A percentile compares a stretch with the other conserved stretches of the same genome.
These are phyloP conservation scores for Trichoderma afroharzianum DNA, from an alignment of 2,329 filamentous ascomycete species.

Conservation along the genomic window DNA sequence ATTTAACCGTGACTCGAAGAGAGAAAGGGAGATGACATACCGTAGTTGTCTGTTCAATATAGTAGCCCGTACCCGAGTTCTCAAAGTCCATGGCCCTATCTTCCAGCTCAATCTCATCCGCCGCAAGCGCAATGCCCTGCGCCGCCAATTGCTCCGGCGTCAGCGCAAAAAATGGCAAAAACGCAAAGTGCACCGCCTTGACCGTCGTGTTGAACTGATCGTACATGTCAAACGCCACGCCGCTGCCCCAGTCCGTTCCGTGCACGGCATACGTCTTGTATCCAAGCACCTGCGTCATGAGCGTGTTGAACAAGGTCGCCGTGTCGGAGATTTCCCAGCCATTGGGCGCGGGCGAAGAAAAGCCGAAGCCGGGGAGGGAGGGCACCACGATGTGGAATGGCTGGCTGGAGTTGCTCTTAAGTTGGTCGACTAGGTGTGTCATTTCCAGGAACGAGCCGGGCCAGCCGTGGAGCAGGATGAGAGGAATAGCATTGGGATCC, in stretches of 20 bases:
- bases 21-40: background rate
- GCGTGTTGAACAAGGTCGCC: slow-evolving; percentile 34
- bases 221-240: slow-evolving; percentile 19
- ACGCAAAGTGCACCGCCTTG: slow-evolving; percentile 18
- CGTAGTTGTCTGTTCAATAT: slow-evolving; percentile 11
- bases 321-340: slow-evolving; percentile 36
- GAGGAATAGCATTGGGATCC: slow-evolving; percentile 8
- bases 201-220: slow-evolving; percentile 18
- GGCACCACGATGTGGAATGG: slow-evolving; percentile 26
- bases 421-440: slow-evolving; percentile 23
- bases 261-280: slow-evolving; percentile 29
- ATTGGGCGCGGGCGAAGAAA: slow-evolving; percentile 30
- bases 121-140: slow-evolving; percentile 7
- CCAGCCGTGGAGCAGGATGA: slow-evolving; percentile 19
- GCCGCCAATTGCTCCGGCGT: slow-evolving; percentile 11
- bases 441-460: slow-evolving; percentile 42
- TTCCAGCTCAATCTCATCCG: slow-evolving; percentile 11
- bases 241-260: slow-evolving; percentile 22
- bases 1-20: background rate
- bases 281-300: slow-evolving; percentile 37
- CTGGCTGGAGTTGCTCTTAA: background rate
- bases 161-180: slow-evolving; percentile 20
- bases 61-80: slow-evolving; percentile 18
- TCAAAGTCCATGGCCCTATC: slow-evolving; percentile 8
- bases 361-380: slow-evolving; percentile 40